phyloP scores from a whole-genome alignment of 1,284 basidiomycete genomes.

The Cryptococcus deneoformans region DNA sequence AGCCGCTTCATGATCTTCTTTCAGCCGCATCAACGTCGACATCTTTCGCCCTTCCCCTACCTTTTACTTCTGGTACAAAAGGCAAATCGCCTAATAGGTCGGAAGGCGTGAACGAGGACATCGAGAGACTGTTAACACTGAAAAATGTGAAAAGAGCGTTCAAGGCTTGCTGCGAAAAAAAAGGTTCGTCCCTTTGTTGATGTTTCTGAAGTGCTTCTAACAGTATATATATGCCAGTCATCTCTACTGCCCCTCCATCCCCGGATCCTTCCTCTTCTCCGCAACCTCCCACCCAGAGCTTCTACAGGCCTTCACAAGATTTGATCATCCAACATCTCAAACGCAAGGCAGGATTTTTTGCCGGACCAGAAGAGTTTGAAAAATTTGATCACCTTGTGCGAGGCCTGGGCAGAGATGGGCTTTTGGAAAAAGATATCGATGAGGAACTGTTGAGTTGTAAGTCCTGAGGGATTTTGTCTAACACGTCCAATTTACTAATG shows the following conservation, averaged over 20 bases:
- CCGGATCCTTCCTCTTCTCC: slow-evolving; percentile 16
- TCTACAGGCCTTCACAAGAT: slow-evolving; percentile 34
- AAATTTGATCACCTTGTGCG: slow-evolving; percentile 44
- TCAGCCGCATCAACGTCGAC: slow-evolving; percentile 18
- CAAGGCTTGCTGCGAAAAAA: slow-evolving; percentile 39
- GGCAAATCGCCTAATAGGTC: neutral
- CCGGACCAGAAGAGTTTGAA: slow-evolving; percentile 22
- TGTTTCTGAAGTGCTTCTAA: neutral
- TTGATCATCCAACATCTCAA: slow-evolving; percentile 24
- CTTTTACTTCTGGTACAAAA: slow-evolving; percentile 24
- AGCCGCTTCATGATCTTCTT: slow-evolving; percentile 39
- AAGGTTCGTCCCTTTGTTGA: slow-evolving; percentile 24
- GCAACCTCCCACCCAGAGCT: slow-evolving; percentile 10
- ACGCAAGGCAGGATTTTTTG: slow-evolving; percentile 33
- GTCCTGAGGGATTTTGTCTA: slow-evolving; percentile 1
- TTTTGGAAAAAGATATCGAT: slow-evolving; percentile 19
- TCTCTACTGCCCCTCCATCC: slow-evolving; percentile 27
- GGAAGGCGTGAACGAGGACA: slow-evolving; percentile 29
- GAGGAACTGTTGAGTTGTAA: slow-evolving; percentile 24
- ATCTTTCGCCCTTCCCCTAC: slow-evolving; percentile 22
- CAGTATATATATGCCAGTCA: slow-evolving; percentile 10
- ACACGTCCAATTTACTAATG: neutral
- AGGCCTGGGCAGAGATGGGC: slow-evolving; percentile 31
- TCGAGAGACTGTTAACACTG: slow-evolving; percentile 21
- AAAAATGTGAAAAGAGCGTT: slow-evolving; percentile 30